These are phyloP conservation scores for Cantharellus cinnabarinus DNA, from an alignment of 768 basidiomycete species.

Conservation along the genomic window DNA sequence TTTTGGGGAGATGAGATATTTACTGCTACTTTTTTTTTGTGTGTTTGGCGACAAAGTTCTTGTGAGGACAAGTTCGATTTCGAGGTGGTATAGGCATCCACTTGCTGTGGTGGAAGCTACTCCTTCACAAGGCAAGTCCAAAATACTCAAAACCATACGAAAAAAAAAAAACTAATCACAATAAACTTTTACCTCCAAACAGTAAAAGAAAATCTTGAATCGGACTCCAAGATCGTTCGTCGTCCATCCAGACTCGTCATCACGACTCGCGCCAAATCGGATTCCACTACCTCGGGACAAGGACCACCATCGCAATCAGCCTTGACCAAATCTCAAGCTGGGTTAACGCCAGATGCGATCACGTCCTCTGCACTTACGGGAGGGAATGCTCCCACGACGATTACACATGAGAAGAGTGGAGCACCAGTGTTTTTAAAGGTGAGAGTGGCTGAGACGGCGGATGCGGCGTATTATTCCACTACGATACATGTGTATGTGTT, in stretches of 20 bases:
- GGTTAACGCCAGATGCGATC: not conserved
- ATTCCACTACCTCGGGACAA: not conserved
- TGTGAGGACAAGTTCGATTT: constrained; percentile 65
- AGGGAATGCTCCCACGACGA: not conserved
- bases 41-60: constrained; percentile 38
- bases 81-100: constrained; percentile 43
- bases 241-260: constrained; percentile 54
- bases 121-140: constrained; percentile 37
- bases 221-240: constrained; percentile 66
- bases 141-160: not conserved
- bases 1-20: not conserved
- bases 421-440: constrained; percentile 72
- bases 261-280: constrained; percentile 17
- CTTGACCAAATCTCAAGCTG: not conserved
- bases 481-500: constrained; percentile 75
- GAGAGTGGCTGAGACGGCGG: constrained; percentile 57
- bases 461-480: constrained; percentile 61
- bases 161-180: too few species aligned
- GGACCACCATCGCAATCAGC: not conserved
- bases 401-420: constrained; percentile 24
- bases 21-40: not conserved
- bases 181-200: not conserved
- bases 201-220: constrained; percentile 59
- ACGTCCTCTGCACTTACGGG: not conserved
- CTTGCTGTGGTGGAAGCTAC: constrained; percentile 52